These are phyloP conservation scores for Usnea hakonensis DNA, from an alignment of 495 filamentous ascomycete species.

Conservation along the genomic window DNA sequence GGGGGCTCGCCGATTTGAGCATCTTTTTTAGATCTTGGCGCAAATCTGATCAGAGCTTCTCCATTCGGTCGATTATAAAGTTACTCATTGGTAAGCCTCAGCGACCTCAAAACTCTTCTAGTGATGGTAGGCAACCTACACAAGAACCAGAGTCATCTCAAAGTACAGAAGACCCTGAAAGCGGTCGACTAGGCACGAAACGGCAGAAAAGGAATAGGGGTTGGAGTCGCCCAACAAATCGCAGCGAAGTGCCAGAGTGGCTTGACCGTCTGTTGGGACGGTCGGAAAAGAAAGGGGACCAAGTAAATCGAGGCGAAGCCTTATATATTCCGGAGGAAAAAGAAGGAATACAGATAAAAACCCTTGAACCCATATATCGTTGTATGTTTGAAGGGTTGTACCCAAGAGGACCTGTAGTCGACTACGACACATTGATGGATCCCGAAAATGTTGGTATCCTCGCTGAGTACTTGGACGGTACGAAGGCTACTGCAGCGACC, in stretches of 20 bases:
- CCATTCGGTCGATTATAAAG: not conserved
- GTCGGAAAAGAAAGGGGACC: not conserved
- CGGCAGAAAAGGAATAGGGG: not conserved
- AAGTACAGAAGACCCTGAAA: not conserved
- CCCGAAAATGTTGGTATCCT: not conserved
- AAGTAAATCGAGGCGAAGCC: not conserved
- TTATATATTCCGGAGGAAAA: not conserved
- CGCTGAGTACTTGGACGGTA: not conserved
- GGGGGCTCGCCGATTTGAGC: not conserved
- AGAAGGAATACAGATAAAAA: not conserved
- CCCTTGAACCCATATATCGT: not conserved
- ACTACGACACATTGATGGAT: conserved; percentile 1
- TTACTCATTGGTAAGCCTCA: not conserved
- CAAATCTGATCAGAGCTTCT: not conserved
- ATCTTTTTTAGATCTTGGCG: not conserved
- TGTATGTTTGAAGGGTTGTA: conserved; percentile 4
- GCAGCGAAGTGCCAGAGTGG: not conserved
- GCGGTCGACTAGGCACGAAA: not conserved
- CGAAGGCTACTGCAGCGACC: not conserved
- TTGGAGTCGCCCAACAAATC: not conserved
- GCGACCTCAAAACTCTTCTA: not conserved
- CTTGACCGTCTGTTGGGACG: not conserved
- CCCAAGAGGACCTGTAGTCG: conserved; percentile 7
- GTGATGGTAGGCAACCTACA: not conserved
- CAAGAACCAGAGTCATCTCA: not conserved